Conservation (phyloP, 1,139 yeast genomes). For the Pichia sp. region DNA sequence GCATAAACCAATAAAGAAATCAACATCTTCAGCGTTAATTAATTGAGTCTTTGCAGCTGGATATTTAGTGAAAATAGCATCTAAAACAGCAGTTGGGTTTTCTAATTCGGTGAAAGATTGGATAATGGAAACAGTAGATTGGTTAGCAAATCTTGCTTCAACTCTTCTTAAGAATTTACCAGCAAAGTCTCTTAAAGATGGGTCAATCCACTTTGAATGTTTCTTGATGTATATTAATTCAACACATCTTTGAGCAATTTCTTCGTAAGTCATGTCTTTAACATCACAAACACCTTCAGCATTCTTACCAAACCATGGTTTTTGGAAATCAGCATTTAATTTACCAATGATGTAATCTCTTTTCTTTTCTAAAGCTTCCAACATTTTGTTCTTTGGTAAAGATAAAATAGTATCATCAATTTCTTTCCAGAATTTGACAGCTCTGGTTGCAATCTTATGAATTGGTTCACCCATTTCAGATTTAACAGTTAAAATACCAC, state of each 20-base stretch:
- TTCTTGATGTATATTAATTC: slow-evolving; percentile 83
- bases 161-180: slow-evolving; percentile 88
- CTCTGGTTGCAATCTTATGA: slow-evolving; percentile 97
- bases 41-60: slow-evolving; percentile 75
- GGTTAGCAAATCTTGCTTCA: slow-evolving; percentile 86
- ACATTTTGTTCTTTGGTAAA: slow-evolving; percentile 82
- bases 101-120: slow-evolving; percentile 69
- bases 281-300: slow-evolving; percentile 79
- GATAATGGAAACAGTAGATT: slow-evolving; percentile 55
- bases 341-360: slow-evolving; percentile 78
- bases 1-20: slow-evolving; percentile 81
- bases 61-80: slow-evolving; percentile 57
- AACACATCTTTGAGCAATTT: slow-evolving; percentile 80
- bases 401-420: slow-evolving; percentile 89
- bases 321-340: slow-evolving; percentile 91
- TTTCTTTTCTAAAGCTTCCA: slow-evolving; percentile 76
- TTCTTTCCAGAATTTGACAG: slow-evolving; percentile 95
- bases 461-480: slow-evolving; percentile 99
- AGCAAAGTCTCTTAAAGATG: slow-evolving; percentile 75
- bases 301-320: slow-evolving; percentile 91
- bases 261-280: slow-evolving; percentile 92
- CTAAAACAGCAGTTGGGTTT: slow-evolving; percentile 56
- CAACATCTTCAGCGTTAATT: slow-evolving; percentile 92
- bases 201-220: slow-evolving; percentile 83
- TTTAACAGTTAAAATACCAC: slow-evolving; percentile 92